phyloP scores from a whole-genome alignment of 1,284 basidiomycete species.

The Phellopilus nigrolimitatus region DNA sequence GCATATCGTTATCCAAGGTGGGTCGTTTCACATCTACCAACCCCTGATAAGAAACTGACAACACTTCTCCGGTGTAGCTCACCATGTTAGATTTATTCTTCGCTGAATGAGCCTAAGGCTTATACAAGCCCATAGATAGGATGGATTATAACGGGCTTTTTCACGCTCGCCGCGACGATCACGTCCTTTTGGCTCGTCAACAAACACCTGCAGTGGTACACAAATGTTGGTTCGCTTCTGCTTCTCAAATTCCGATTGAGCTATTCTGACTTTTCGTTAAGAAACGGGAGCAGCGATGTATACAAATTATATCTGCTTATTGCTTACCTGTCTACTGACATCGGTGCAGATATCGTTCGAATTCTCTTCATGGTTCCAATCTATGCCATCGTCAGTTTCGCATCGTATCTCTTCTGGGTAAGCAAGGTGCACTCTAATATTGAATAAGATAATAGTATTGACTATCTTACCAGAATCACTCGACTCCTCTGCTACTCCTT shows the following conservation, averaged over 20 bases:
- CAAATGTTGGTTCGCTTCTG: conserved; percentile 43
- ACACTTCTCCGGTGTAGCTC: conserved; percentile 4
- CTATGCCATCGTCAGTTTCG: conserved; percentile 63
- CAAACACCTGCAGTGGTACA: conserved; percentile 72
- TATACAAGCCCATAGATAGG: conserved; percentile 47
- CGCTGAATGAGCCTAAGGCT: background rate
- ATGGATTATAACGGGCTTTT: conserved; percentile 64
- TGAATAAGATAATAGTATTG: conserved; percentile 28
- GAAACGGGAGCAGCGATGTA: conserved; percentile 68
- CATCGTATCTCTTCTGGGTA: conserved; percentile 72
- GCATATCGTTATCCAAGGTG: conserved; percentile 31
- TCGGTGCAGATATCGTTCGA: conserved; percentile 55
- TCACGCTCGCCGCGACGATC: conserved; percentile 49
- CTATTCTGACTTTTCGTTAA: conserved; percentile 26
- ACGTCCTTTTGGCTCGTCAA: conserved; percentile 68
- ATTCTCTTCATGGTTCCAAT: conserved; percentile 78
- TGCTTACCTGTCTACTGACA: conserved; percentile 24
- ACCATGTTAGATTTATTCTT: conserved; percentile 9
- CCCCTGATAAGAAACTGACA: background rate
- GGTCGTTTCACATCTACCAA: background rate
- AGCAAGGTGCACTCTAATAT: conserved; percentile 28
- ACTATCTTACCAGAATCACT: conserved; percentile 44
- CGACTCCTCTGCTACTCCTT: conserved; percentile 57
- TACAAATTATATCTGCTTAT: conserved; percentile 23
- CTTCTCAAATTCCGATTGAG: background rate